Base-by-base conservation (phyloP, 164 flowering plant genomes). In the Umbellularia californica region DNA sequence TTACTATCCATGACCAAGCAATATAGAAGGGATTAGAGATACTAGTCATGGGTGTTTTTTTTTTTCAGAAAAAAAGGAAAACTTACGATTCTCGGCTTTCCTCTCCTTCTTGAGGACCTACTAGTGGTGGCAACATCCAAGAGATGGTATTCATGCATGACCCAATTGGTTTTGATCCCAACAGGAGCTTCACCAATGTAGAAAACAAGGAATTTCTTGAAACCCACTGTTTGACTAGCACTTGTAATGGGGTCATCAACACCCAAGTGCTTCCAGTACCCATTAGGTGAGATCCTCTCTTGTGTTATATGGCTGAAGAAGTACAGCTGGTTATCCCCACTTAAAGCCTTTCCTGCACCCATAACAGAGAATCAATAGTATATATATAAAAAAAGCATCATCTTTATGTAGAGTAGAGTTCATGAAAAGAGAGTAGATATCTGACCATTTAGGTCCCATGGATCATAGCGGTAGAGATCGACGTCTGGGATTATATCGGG, bases 401-500 rank as follows among this genome's bases (percentile, higher is more conserved):
- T 27, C 10, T 28, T 25, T 17, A 47, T 10, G 30, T 50, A 13
- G 28, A 13, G 20, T 2, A 10, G 7, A 50, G 23, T 64, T 12
- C 0, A 15, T 50, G 23, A 73, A n/a, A 19, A 23, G 13, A 19
- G 50, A 13, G 22, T 2, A 17, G 15, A 20, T 19, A 52, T 55
- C 24, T 0, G 78, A 93, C 98, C 98, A 47, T 85, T 74, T n/a
- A 94, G 90, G 20, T 92, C 90, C 98, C 97, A 94, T 19, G 98
- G 98, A 85, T 94, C 92, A 65, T 84, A 88, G 2, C 89, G 87
- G 72, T 79, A 82, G 77, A 89, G 88, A 69, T 88, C 88, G 35
- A 92, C 92, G 78, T 92, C 97, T 9, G 97, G 96, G 76, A 94
- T 92, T 77, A 92, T 80, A 52, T 89, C 91, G 0, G 97, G 96